Evolutionary conservation across 768 basidiomycete genomes (phyloP).

Genomic region (Kwoniella newhampshirensis): DNA sequence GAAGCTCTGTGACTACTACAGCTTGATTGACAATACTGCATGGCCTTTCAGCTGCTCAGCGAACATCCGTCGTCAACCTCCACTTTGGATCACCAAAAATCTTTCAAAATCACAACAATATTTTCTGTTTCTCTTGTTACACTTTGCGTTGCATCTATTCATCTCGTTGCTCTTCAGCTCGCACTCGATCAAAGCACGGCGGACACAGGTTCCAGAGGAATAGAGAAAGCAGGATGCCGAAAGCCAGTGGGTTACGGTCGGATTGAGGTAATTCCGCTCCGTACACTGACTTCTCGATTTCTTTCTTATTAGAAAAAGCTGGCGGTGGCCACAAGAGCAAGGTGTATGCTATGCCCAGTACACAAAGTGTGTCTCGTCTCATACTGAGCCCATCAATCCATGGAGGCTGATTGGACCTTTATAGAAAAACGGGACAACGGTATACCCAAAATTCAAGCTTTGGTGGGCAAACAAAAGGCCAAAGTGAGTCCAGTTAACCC

Average conservation of each 20-base stretch:
- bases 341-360: conserved; percentile 32
- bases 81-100: background rate
- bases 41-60: too few species aligned
- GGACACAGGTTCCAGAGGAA: too few species aligned
- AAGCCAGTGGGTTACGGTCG: conserved; percentile 33
- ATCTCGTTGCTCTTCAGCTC: too few species aligned
- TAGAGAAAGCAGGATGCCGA: conserved; percentile 31
- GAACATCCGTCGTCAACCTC: too few species aligned
- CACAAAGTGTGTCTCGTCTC: conserved; percentile 30
- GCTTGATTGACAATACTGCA: too few species aligned
- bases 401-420: background rate
- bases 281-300: background rate
- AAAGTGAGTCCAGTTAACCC: conserved; percentile 24
- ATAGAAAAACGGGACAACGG: conserved; percentile 77
- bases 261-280: conserved; percentile 2
- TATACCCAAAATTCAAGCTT: conserved; percentile 74
- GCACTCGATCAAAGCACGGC: too few species aligned
- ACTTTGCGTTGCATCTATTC: background rate
- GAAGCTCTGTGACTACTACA: too few species aligned
- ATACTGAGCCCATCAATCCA: background rate
- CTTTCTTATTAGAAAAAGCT: conserved; percentile 20
- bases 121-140: background rate
- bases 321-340: conserved; percentile 32
- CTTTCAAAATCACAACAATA: conserved; percentile 1
- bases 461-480: conserved; percentile 33